Percentiles rank a stretch among this genome's conserved stretches.
Evolutionary conservation across 495 filamentous ascomycete genomes (phyloP).

Genomic region (Penicillium tannophilum): DNA sequence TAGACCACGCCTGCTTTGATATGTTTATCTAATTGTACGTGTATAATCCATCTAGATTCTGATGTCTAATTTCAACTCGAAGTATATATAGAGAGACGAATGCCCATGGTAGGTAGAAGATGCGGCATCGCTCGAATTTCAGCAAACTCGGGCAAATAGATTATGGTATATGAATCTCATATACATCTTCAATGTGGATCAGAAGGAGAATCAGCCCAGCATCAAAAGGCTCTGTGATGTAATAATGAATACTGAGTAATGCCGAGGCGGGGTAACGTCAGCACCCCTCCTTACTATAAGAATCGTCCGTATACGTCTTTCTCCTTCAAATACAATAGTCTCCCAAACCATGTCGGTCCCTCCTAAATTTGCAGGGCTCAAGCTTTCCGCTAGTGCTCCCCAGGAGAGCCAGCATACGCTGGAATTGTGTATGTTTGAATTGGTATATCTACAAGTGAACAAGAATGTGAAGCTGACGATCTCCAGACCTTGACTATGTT

Average conservation of each 20-base stretch:
- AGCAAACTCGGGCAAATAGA: too few species aligned
- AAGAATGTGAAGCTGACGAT: constrained; percentile 5
- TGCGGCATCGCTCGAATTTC: too few species aligned
- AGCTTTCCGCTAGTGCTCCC: constrained; percentile 48
- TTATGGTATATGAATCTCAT: too few species aligned
- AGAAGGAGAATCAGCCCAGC: too few species aligned
- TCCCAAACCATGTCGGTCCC: constrained; percentile 66
- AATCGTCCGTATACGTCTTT: neutral
- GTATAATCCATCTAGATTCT: too few species aligned
- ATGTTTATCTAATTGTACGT: too few species aligned
- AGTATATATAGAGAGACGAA: too few species aligned
- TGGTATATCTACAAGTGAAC: neutral
- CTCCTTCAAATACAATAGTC: neutral
- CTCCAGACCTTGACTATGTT: constrained; percentile 76
- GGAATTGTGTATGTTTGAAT: constrained; percentile 60
- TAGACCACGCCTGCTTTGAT: too few species aligned
- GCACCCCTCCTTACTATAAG: neutral
- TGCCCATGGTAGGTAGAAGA: too few species aligned
- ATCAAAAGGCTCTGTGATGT: too few species aligned
- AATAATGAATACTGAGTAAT: neutral
- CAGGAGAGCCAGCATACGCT: constrained; percentile 65
- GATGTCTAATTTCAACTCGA: too few species aligned
- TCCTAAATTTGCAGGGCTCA: constrained; percentile 76
- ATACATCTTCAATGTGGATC: too few species aligned
- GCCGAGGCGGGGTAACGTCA: neutral